Conservation (phyloP, 306 rosid genomes). For the Acacia crassicarpa region DNA sequence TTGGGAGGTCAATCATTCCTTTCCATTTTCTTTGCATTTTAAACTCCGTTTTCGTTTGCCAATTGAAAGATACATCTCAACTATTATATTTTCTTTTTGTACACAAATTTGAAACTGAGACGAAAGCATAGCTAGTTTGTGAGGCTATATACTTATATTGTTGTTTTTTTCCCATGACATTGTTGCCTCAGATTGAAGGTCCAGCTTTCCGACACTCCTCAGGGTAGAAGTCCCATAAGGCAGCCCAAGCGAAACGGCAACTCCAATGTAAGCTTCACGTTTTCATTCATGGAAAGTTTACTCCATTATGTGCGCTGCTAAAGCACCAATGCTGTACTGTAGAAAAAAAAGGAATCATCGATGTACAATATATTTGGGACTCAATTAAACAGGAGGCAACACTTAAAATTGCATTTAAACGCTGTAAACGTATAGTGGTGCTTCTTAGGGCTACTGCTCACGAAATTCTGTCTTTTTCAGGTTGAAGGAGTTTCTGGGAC, state of each 20-base stretch:
- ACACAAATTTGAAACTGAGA: background rate
- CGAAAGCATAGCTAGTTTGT: background rate
- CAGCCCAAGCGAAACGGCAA: conserved; percentile 60
- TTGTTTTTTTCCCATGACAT: background rate
- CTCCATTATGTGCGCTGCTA: background rate
- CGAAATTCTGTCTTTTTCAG: conserved; percentile 40
- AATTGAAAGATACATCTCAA: background rate
- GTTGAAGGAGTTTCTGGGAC: conserved; percentile 52
- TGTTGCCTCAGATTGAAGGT: conserved; percentile 67
- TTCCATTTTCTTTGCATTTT: background rate
- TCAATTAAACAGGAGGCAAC: background rate
- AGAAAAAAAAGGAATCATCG: background rate
- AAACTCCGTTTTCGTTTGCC: background rate
- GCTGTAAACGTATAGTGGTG: background rate
- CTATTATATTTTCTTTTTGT: background rate
- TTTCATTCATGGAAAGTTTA: conserved; percentile 25
- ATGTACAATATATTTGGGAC: background rate
- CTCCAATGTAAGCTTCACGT: conserved; percentile 54
- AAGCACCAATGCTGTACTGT: background rate
- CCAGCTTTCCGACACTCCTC: conserved; percentile 75
- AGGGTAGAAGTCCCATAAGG: conserved; percentile 83
- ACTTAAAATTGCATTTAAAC: background rate
- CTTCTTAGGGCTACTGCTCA: background rate
- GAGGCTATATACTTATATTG: background rate
- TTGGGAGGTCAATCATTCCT: conserved; percentile 61